Percentiles rank a stretch among this genome's conserved stretches.
phyloP scores from a whole-genome alignment of 129 eudicot genomes.

The Scalesia atractyloides region DNA sequence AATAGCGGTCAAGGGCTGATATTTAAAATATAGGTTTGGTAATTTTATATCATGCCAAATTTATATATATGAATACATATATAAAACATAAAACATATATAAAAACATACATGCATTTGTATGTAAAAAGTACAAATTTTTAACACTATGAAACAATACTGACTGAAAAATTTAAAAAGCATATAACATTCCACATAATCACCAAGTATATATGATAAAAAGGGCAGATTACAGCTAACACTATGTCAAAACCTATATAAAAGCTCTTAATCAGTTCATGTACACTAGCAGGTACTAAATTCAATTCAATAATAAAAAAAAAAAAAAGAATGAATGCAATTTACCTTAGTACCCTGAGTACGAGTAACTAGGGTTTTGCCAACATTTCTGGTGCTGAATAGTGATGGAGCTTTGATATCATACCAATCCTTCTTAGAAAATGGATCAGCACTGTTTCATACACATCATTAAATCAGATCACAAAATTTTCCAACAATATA shows the following conservation, averaged over 20 bases:
- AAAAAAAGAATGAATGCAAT: neutral
- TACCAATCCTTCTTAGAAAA: constrained; percentile 60
- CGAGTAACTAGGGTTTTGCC: constrained; percentile 59
- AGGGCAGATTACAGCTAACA: neutral
- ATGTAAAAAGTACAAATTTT: too few relatives aligned
- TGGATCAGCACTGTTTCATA: constrained; percentile 41
- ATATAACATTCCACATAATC: neutral
- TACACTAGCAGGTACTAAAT: neutral
- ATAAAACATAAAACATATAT: too few relatives aligned
- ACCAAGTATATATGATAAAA: neutral
- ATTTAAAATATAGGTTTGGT: too few relatives aligned
- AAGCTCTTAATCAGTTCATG: neutral
- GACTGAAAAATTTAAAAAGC: neutral
- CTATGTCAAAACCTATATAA: neutral
- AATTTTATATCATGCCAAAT: too few relatives aligned
- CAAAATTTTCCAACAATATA: neutral
- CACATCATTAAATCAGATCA: neutral
- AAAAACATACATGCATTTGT: too few relatives aligned
- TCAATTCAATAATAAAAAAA: too few relatives aligned
- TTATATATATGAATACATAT: too few relatives aligned
- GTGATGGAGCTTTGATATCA: constrained; percentile 56
- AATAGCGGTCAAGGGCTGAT: too few relatives aligned
- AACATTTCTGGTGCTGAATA: constrained; percentile 38
- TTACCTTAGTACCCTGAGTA: constrained; percentile 65
- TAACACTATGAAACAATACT: too few relatives aligned